These are phyloP conservation scores for Vigna reflexopilosa DNA, from an alignment of 306 rosid genomes.

Conservation along the genomic window DNA sequence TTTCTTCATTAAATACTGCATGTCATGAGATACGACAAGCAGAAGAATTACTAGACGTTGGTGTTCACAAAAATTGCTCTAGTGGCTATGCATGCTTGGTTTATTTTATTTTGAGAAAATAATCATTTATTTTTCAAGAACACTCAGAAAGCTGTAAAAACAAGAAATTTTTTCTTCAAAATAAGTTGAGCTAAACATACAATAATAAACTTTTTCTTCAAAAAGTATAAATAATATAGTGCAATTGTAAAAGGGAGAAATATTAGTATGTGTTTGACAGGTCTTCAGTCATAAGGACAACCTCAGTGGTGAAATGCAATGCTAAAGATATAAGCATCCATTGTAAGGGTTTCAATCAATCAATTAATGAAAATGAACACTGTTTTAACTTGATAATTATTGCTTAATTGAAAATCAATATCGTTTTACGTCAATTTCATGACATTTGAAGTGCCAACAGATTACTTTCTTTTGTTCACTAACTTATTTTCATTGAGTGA, in stretches of 20 bases:
- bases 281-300: not conserved
- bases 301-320: not conserved
- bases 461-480: not conserved
- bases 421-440: not conserved
- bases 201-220: not conserved
- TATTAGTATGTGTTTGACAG: not conserved
- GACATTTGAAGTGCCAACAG: not conserved
- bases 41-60: not conserved
- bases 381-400: not conserved
- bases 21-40: not conserved
- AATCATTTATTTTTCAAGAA: not conserved
- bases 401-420: not conserved
- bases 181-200: too few species aligned
- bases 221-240: not conserved
- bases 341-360: conserved; percentile 3
- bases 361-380: not conserved
- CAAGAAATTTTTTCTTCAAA: not conserved
- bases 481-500: conserved; percentile 2
- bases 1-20: not conserved
- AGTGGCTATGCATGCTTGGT: not conserved
- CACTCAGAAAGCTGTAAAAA: not conserved
- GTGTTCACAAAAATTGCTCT: not conserved
- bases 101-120: not conserved
- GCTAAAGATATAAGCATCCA: not conserved
- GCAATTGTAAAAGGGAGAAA: not conserved